Evolutionary conservation across 768 basidiomycete species (phyloP).

Genomic region (Dioszegia hungarica): DNA sequence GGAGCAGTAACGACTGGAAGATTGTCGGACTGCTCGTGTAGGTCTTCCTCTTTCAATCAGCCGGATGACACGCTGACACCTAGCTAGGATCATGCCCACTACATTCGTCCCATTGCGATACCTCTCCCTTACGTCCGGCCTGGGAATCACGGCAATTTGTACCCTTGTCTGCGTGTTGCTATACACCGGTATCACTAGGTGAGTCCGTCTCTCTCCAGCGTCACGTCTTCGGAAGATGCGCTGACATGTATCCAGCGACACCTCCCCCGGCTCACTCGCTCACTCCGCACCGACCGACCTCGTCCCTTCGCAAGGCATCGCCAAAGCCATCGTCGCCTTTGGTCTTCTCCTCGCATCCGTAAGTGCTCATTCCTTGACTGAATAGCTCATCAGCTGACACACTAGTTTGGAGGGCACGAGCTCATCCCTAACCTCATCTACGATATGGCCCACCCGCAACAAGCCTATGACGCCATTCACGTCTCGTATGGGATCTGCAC

Average conservation of each 20-base stretch:
- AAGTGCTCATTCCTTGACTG: slow-evolving; percentile 8
- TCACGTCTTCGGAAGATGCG: too few species aligned
- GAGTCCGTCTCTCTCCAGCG: too few species aligned
- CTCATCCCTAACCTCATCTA: slow-evolving; percentile 39
- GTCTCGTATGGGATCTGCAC: slow-evolving; percentile 38
- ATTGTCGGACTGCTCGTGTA: slow-evolving; percentile 28
- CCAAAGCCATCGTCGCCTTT: slow-evolving; percentile 32
- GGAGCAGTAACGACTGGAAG: slow-evolving; percentile 37
- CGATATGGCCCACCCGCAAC: slow-evolving; percentile 42
- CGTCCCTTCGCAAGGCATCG: slow-evolving; percentile 31
- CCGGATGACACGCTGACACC: neutral
- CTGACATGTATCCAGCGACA: slow-evolving; percentile 9
- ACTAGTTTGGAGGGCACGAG: slow-evolving; percentile 41
- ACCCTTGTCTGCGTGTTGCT: slow-evolving; percentile 39
- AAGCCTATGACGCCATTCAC: slow-evolving; percentile 33
- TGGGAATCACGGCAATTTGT: slow-evolving; percentile 37
- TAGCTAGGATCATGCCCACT: slow-evolving; percentile 33
- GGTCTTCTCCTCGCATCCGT: slow-evolving; percentile 38
- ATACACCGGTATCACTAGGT: slow-evolving; percentile 34
- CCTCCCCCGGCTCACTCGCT: slow-evolving; percentile 33
- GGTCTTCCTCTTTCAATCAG: neutral
- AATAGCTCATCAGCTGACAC: too few species aligned
- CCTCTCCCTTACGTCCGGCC: slow-evolving; percentile 35
- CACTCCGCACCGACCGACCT: slow-evolving; percentile 40
- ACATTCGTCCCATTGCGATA: slow-evolving; percentile 41